Base-by-base conservation (phyloP, 139 green algal genomes). In the Tetradesmus lagerheimii region DNA sequence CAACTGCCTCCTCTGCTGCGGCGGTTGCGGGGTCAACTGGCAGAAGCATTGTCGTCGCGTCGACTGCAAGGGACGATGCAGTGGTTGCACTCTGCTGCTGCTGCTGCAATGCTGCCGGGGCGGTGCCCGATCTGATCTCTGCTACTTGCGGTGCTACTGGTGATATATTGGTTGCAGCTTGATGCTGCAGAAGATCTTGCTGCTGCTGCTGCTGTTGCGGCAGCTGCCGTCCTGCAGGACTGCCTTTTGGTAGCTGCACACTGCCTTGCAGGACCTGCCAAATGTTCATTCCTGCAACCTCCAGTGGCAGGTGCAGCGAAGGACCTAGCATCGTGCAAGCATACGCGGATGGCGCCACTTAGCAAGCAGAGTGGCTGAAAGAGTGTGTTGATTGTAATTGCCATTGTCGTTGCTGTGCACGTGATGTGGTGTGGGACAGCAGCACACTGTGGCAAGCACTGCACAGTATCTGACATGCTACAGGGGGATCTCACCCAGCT, bases 251-350 rank as follows among this genome's bases (percentile, higher is more conserved):
- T 38, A 83, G 86, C 86, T 78, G 74, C 47, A 90, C 86, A 29
- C 34, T 62, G 35, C 86, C 86, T 29, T 81, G 39, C 74, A 90
- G 86, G 1, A 90, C 86, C 50, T 90, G 71, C 74, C 86, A 84
- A 37, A 90, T 74, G 31, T 76, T 47, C 86, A 90, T 77, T 75
- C 86, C 67, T 9, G 71, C n/a, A 3, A 82, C 47, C 57, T 90
- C 86, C 25, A 16, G 47, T 9, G 86, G 86, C 14, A 90, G 45
- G 47, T 90, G 75, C 34, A 90, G 50, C 0, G 86, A 29, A 18
- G 86, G 71, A 2, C 86, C 86, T 84, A 35, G 45, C 27, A 78
- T n/a, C 67, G 62, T 16, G 2, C 18, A 83, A 57, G 37, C 16
- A 83, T 34, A 39, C 38, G 38, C 9, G 76, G 20, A 53, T 50